Evolutionary conservation across 345 rosid species (phyloP), one percentile per base, ranked within the genome.

Genomic region (Combretum micranthum): DNA sequence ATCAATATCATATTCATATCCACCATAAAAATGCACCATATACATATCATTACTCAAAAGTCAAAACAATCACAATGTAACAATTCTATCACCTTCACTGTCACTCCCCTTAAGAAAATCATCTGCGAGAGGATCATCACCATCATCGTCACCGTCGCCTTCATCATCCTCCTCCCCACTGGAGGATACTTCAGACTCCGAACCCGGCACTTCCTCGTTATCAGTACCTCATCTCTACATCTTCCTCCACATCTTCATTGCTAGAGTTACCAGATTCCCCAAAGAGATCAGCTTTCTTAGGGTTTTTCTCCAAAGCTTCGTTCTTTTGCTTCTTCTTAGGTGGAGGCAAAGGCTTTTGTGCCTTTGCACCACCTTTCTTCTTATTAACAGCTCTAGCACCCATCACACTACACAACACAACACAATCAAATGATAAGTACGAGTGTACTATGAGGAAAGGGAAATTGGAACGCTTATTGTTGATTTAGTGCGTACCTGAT

Each of bases 111-210:
- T 79, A 42, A 80, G 80, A 50, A 83, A 83, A 69, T 82, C 86
- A 55, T 80, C 82, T 6, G 84, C 78, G 21, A 85, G 62, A 2
- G 80, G 81, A 53, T 72, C 88, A 52, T 80, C 84, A 14, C 71
- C 88, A 51, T 82, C 88, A 53, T 80, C 82, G 9, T 81, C 78
- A 21, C 80, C 60, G 2, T 78, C 80, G 50, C 69, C 88, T 49
- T 80, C 84, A n/a, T n/a, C n/a, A n/a, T n/a, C n/a, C 50, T 72
- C 88, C 47, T 80, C 84, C 15, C 71, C 88, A 51, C 77, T 86
- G 3, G 84, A 68, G 20, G 79, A 75, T 18, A 69, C 60, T 16
- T 80, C 86, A 18, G 84, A 83, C 50, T 69, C 90, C 44, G 64
- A 79, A 75, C 48, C 80, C n/a, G 76, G 73, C 0, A 60, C 66